Evolutionary conservation across 345 rosid species (phyloP).

Genomic region (Sisymbrium altissimum): DNA sequence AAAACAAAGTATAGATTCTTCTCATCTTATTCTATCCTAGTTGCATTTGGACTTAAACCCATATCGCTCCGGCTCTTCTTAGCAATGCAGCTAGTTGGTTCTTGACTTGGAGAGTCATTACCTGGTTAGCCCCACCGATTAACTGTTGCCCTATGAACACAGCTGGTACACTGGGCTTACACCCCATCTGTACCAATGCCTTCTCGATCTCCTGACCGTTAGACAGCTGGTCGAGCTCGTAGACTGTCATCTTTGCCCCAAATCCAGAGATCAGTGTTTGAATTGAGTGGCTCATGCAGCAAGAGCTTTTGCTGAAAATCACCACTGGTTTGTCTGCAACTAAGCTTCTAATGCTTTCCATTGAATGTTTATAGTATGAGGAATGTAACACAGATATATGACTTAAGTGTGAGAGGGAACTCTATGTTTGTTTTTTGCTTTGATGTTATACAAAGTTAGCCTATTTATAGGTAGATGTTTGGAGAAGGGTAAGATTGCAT

Average conservation of each 20-base stretch:
- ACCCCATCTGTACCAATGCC: conserved; percentile 59
- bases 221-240: conserved; percentile 63
- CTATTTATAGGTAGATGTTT: conserved; percentile 27
- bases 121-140: conserved; percentile 71
- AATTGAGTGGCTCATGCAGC: conserved; percentile 73
- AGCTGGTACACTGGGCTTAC: conserved; percentile 59
- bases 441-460: conserved; percentile 3
- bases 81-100: conserved; percentile 36
- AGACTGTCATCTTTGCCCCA: conserved; percentile 70
- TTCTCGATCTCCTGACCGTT: conserved; percentile 57
- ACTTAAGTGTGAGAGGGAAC: conserved; percentile 2
- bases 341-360: conserved; percentile 46
- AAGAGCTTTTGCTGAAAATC: conserved; percentile 79
- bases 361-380: conserved; percentile 2
- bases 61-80: conserved; percentile 42
- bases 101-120: conserved; percentile 48
- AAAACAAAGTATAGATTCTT: background rate
- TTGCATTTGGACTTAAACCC: conserved; percentile 29
- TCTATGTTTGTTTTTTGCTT: conserved; percentile 13
- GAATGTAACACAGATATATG: conserved; percentile 9
- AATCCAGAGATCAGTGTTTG: conserved; percentile 58
- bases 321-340: conserved; percentile 76
- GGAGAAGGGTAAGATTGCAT: conserved; percentile 23
- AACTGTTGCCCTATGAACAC: conserved; percentile 77
- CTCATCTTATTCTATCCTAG: conserved; percentile 26